phyloP scores from a whole-genome alignment of 2,329 filamentous ascomycete species.

The Dactylonectria estremocensis region DNA sequence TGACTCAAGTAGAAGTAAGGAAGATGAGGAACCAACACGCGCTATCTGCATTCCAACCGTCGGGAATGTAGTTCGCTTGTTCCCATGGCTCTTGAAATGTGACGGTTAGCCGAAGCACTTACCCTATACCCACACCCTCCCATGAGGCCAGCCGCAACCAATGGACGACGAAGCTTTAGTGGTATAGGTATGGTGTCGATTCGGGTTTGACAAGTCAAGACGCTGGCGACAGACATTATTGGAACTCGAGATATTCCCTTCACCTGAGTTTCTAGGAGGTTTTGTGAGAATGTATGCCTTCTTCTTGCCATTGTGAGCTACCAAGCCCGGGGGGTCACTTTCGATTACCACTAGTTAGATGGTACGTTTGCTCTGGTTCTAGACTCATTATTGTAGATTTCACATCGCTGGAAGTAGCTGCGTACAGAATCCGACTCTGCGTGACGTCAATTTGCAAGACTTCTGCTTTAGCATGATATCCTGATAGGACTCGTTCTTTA shows the following conservation, averaged over 20 bases:
- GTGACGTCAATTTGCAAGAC: not conserved
- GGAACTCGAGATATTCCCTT: too few species aligned
- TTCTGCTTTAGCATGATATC: not conserved
- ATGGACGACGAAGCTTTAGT: not conserved
- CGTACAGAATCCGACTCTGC: not conserved
- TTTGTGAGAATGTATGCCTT: too few species aligned
- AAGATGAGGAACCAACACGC: not conserved
- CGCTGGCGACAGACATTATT: too few species aligned
- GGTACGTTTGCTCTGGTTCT: not conserved
- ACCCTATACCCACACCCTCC: not conserved
- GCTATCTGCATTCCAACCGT: not conserved
- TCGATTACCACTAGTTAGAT: not conserved
- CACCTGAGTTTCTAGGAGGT: too few species aligned
- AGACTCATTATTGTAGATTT: not conserved
- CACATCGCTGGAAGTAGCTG: not conserved
- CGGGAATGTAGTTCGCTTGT: not conserved
- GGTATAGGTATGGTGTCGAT: too few species aligned
- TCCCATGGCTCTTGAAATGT: not conserved
- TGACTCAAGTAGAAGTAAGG: not conserved
- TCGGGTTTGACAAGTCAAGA: too few species aligned
- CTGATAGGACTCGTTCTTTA: not conserved
- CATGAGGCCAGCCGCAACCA: not conserved
- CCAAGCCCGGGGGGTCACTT: too few species aligned
- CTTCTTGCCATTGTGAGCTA: too few species aligned
- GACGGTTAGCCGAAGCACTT: not conserved